Percentiles rank a stretch among this genome's conserved stretches.
These are phyloP conservation scores for Agroathelia rolfsii DNA, from an alignment of 1,284 basidiomycete genomes.

Conservation along the genomic window DNA sequence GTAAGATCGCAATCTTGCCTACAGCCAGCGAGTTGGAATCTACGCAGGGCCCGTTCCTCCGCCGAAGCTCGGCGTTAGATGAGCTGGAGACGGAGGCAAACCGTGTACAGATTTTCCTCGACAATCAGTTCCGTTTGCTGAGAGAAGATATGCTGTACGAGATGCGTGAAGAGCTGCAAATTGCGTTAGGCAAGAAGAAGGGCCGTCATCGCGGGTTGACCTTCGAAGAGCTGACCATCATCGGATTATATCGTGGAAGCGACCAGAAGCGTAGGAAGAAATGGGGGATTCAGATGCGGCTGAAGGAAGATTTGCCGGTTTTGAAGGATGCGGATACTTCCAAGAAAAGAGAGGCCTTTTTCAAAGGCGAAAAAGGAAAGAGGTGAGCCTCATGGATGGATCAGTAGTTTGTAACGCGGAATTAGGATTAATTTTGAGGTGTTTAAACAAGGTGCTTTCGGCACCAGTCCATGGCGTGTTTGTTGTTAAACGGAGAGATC, in stretches of 20 bases:
- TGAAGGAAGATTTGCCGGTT: conserved; percentile 29
- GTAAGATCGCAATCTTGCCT: conserved; percentile 46
- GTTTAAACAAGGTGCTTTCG: conserved; percentile 29
- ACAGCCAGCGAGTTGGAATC: conserved; percentile 45
- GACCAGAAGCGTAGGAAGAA: conserved; percentile 25
- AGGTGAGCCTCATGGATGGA: conserved; percentile 29
- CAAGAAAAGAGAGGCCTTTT: conserved; percentile 5
- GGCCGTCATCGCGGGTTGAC: conserved; percentile 32
- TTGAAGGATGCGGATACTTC: conserved; percentile 26
- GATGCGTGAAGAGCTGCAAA: conserved; percentile 47
- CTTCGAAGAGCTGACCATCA: conserved; percentile 29
- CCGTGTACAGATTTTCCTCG: conserved; percentile 38
- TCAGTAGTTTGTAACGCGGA: too few species aligned
- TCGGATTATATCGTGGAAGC: conserved; percentile 26
- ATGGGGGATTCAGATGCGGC: conserved; percentile 38
- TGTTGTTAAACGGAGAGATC: conserved; percentile 37
- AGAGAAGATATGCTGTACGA: conserved; percentile 60
- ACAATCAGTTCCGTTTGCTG: conserved; percentile 55
- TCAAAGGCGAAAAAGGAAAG: conserved; percentile 19
- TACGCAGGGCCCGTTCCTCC: conserved; percentile 35
- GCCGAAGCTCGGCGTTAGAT: conserved; percentile 31
- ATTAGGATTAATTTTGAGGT: too few species aligned
- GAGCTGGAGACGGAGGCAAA: conserved; percentile 26
- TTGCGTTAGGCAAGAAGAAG: conserved; percentile 34
- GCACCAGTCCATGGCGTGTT: conserved; percentile 42